A percentile compares a stretch with the other conserved stretches of the same genome.
Conservation (phyloP, 352 stramenopile genomes). For the Sclerospora graminicola region DNA sequence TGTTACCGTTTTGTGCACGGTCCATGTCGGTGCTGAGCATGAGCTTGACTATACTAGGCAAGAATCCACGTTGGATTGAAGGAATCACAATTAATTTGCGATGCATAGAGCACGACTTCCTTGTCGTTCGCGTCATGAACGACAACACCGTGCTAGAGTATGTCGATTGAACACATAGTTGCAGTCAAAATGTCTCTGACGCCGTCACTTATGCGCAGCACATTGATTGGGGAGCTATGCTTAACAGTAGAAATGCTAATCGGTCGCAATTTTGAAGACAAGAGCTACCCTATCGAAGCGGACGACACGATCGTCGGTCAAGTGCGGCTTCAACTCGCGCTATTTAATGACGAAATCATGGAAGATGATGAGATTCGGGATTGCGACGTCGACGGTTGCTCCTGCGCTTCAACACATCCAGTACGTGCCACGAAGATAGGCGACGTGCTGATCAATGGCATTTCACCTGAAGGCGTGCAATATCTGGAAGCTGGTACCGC, state of each 20-base stretch:
- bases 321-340: conserved; percentile 51
- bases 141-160: conserved; percentile 72
- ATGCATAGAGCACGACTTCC: conserved; percentile 72
- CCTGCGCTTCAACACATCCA: conserved; percentile 40
- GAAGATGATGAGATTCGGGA: conserved; percentile 47
- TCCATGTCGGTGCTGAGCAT: not conserved
- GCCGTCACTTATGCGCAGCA: conserved; percentile 16
- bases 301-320: conserved; percentile 72
- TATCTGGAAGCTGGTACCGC: conserved; percentile 58
- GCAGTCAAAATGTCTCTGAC: not conserved
- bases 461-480: conserved; percentile 55
- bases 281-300: conserved; percentile 57
- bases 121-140: conserved; percentile 75
- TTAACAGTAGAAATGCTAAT: conserved; percentile 64
- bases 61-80: conserved; percentile 71
- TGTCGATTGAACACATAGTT: conserved; percentile 6
- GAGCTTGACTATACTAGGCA: conserved; percentile 22
- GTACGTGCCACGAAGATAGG: conserved; percentile 62
- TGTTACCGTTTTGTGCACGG: not conserved
- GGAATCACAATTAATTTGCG: conserved; percentile 42
- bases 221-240: conserved; percentile 54
- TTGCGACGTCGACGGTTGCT: conserved; percentile 56
- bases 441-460: conserved; percentile 62
- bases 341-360: conserved; percentile 76
- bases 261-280: conserved; percentile 58